phyloP scores from a whole-genome alignment of 495 filamentous ascomycete genomes.

The Lasiosphaeria miniovina region DNA sequence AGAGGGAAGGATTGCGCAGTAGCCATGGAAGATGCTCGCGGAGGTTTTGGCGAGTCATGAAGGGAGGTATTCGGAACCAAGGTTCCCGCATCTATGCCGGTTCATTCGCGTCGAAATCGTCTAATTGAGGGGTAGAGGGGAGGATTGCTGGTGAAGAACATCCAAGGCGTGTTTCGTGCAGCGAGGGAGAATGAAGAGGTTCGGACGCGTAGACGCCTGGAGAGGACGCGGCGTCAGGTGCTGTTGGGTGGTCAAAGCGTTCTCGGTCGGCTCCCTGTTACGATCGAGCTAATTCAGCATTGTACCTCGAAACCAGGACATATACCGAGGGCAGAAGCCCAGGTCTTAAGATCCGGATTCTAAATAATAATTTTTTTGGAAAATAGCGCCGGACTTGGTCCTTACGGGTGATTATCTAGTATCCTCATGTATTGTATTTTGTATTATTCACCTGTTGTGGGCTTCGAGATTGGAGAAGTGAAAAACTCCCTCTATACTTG shows the following conservation, averaged over 20 bases:
- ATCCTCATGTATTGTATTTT: no score
- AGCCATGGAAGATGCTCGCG: constrained; percentile 23
- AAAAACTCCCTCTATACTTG: no score
- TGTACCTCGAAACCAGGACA: background rate
- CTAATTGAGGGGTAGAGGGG: constrained; percentile 17
- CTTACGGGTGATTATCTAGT: no score
- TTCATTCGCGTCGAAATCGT: constrained; percentile 22
- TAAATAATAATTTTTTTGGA: no score
- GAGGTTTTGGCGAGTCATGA: constrained; percentile 59
- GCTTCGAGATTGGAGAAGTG: no score
- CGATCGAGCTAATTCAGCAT: constrained; percentile 4
- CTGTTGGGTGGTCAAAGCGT: constrained; percentile 10
- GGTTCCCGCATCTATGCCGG: constrained; percentile 32
- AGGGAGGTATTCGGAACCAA: constrained; percentile 30
- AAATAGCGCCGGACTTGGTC: no score
- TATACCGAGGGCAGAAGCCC: no score
- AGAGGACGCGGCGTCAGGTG: constrained; percentile 29
- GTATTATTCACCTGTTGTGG: no score
- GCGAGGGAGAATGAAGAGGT: constrained; percentile 13
- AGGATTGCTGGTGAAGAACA: background rate
- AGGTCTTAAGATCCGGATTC: no score
- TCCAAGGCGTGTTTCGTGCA: constrained; percentile 15
- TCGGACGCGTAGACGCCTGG: constrained; percentile 16
- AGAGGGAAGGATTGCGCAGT: constrained; percentile 4
- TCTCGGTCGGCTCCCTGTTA: background rate